Percentiles rank a stretch among this genome's conserved stretches.
These are phyloP conservation scores for Irpex lacteus DNA, from an alignment of 1,284 basidiomycete species.

Conservation along the genomic window DNA sequence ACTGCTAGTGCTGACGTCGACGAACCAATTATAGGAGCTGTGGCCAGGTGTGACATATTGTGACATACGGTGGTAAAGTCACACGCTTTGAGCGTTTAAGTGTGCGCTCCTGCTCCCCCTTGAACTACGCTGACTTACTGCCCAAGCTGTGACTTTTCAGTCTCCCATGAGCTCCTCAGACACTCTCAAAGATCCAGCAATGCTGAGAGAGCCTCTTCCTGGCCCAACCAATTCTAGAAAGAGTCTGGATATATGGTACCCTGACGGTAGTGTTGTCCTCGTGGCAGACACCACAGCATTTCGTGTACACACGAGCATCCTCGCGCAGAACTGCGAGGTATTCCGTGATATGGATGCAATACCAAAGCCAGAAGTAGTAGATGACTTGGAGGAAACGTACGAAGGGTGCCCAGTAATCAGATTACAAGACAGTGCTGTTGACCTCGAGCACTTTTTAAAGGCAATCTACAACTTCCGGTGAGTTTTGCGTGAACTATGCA, in stretches of 20 bases:
- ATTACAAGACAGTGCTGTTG: slow-evolving; percentile 19
- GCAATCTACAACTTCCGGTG: slow-evolving; percentile 23
- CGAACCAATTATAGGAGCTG: no score
- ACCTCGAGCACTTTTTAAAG: slow-evolving; percentile 21
- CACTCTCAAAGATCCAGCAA: not conserved
- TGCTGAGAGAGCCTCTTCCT: not conserved
- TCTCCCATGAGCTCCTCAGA: not conserved
- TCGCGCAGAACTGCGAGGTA: slow-evolving; percentile 17
- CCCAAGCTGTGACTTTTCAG: not conserved
- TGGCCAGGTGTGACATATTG: no score
- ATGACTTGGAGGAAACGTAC: slow-evolving; percentile 14
- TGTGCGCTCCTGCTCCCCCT: no score
- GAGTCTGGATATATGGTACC: slow-evolving; percentile 20
- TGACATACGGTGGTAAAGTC: no score
- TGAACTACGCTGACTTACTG: not conserved
- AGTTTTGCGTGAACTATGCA: slow-evolving; percentile 4
- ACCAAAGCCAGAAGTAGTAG: slow-evolving; percentile 18
- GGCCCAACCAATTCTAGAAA: slow-evolving; percentile 2
- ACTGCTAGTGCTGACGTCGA: no score
- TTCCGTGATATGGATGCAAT: slow-evolving; percentile 24
- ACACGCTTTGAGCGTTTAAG: no score
- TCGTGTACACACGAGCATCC: slow-evolving; percentile 20
- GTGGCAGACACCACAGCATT: slow-evolving; percentile 19
- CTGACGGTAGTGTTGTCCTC: slow-evolving; percentile 21
- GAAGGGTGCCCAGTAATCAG: slow-evolving; percentile 20